Evolutionary conservation across 2,329 filamentous ascomycete genomes (phyloP).

Genomic region (Phyllosticta capitalensis): DNA sequence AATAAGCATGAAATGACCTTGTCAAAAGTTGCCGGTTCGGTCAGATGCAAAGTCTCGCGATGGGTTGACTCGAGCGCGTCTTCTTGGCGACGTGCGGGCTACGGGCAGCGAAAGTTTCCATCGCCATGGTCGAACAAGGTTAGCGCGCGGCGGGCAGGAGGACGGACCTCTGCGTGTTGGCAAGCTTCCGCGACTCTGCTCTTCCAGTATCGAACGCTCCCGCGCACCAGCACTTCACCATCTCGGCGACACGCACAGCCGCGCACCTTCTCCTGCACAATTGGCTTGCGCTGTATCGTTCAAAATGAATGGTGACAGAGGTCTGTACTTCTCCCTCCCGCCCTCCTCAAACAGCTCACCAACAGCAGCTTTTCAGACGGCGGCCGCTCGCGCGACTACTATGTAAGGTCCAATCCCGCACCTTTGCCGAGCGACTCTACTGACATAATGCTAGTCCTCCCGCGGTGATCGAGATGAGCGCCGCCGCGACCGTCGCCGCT

Average conservation of each 20-base stretch:
- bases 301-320: conserved; percentile 10
- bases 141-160: conserved; percentile 2
- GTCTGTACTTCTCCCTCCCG: not conserved
- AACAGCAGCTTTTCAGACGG: conserved; percentile 4
- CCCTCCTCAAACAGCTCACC: conserved; percentile 2
- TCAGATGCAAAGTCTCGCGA: not conserved
- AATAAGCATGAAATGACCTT: not conserved
- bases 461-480: conserved; percentile 34
- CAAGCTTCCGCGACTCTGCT: conserved; percentile 7
- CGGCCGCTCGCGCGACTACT: conserved; percentile 27
- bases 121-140: not conserved
- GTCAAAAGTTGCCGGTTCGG: not conserved
- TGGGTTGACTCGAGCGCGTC: not conserved
- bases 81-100: not conserved
- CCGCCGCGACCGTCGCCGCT: conserved; percentile 49
- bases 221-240: conserved; percentile 2
- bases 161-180: conserved; percentile 3
- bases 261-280: not conserved
- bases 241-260: conserved; percentile 4
- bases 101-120: conserved; percentile 3
- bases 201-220: not conserved
- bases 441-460: conserved; percentile 28
- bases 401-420: conserved; percentile 25
- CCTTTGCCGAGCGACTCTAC: conserved; percentile 13
- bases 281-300: conserved; percentile 2